These are phyloP conservation scores for Aspergillus indologenus DNA, from an alignment of 495 filamentous ascomycete genomes.

Conservation along the genomic window DNA sequence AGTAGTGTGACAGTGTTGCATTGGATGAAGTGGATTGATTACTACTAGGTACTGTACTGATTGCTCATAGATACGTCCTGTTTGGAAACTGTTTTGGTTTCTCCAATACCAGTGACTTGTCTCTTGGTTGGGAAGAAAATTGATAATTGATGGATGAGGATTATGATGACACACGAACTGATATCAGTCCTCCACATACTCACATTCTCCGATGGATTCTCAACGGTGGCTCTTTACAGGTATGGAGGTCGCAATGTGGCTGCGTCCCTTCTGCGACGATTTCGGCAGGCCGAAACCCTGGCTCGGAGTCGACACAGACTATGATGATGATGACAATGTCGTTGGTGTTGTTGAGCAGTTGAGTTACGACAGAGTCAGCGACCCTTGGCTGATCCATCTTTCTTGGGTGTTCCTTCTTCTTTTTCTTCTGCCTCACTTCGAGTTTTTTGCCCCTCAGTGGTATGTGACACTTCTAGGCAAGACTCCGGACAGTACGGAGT, in stretches of 20 bases:
- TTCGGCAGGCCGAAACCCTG: neutral
- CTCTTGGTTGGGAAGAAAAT: neutral
- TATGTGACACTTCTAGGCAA: conserved; percentile 33
- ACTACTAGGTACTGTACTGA: too few relatives aligned
- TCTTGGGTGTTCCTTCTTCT: neutral
- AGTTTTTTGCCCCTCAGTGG: conserved; percentile 15
- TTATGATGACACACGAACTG: neutral
- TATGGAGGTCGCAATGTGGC: neutral
- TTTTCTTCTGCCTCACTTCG: neutral
- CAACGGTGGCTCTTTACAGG: neutral
- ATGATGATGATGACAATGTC: neutral
- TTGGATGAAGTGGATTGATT: neutral
- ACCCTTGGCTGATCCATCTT: too few relatives aligned
- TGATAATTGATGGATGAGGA: neutral
- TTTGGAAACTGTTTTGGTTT: neutral
- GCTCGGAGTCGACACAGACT: too few relatives aligned
- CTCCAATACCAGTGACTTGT: neutral
- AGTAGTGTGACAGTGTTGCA: neutral
- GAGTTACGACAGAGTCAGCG: too few relatives aligned
- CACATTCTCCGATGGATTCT: neutral
- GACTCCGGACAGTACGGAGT: too few relatives aligned
- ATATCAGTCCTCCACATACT: neutral
- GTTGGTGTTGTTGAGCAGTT: neutral
- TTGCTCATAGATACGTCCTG: neutral
- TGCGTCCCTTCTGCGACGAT: neutral